Conservation (phyloP, 2,329 filamentous ascomycete genomes). For the Grosmannia huntii region DNA sequence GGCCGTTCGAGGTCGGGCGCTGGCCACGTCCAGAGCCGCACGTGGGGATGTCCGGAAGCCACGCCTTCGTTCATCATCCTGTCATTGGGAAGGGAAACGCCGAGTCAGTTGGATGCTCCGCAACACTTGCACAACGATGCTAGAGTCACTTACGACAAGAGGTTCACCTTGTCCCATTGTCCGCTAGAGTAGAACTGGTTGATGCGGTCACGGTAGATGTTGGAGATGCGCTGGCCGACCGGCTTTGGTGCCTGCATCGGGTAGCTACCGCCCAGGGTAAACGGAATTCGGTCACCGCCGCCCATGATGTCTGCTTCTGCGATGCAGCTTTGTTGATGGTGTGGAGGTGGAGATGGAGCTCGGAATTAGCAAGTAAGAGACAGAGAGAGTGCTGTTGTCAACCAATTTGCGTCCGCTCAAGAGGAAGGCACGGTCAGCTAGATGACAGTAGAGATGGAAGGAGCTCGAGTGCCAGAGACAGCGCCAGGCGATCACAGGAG, state of each 20-base stretch:
- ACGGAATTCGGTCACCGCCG: slow-evolving; percentile 11
- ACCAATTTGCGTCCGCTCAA: too few species aligned
- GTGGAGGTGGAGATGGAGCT: not conserved
- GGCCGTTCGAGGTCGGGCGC: slow-evolving; percentile 70
- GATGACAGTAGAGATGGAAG: not conserved
- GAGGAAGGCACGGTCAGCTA: not conserved
- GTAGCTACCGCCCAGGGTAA: slow-evolving; percentile 9
- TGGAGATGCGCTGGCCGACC: slow-evolving; percentile 14
- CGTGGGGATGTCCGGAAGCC: slow-evolving; percentile 55
- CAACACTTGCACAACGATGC: not conserved
- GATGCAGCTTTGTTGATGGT: not conserved
- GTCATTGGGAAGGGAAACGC: not conserved
- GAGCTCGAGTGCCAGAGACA: not conserved
- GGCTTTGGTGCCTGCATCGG: slow-evolving; percentile 14
- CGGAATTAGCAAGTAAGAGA: not conserved
- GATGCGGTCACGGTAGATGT: slow-evolving; percentile 14
- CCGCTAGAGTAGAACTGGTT: slow-evolving; percentile 13
- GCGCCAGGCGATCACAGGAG: not conserved
- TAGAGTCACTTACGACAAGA: slow-evolving; percentile 12
- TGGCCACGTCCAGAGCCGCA: slow-evolving; percentile 78
- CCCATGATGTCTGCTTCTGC: slow-evolving; percentile 10
- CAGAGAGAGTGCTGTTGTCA: not conserved
- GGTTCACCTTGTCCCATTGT: slow-evolving; percentile 15
- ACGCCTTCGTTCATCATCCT: slow-evolving; percentile 62
- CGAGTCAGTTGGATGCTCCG: not conserved